Evolutionary conservation across 371 early-diverging fungal species (phyloP).

Genomic region (Mucor mucedo): DNA sequence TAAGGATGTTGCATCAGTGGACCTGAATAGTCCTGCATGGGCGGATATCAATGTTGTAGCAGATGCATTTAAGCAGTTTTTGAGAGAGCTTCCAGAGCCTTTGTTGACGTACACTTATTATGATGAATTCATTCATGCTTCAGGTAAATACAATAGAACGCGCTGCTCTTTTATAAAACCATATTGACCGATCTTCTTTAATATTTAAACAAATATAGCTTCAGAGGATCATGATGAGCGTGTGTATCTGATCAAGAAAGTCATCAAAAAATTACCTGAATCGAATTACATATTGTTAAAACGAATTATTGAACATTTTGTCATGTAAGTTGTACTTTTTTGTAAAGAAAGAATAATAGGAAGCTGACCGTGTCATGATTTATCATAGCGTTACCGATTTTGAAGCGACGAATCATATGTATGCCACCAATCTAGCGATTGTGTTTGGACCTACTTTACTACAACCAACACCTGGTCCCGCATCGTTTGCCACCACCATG

Average conservation of each 20-base stretch:
- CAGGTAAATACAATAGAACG: constrained; percentile 55
- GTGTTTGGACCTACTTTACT: constrained; percentile 87
- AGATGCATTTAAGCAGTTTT: constrained; percentile 91
- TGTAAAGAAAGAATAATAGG: not conserved
- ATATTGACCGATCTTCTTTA: not conserved
- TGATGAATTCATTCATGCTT: constrained; percentile 82
- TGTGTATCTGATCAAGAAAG: constrained; percentile 75
- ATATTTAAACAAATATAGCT: constrained; percentile 34
- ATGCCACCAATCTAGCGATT: constrained; percentile 84
- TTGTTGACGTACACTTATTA: constrained; percentile 83
- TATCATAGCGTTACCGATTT: constrained; percentile 74
- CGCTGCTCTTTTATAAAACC: not conserved
- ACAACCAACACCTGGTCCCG: constrained; percentile 75
- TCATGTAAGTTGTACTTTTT: constrained; percentile 48
- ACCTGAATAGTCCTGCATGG: constrained; percentile 70
- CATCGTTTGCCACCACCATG: constrained; percentile 80
- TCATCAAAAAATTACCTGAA: constrained; percentile 69
- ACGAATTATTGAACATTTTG: constrained; percentile 78
- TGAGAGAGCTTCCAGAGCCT: constrained; percentile 94
- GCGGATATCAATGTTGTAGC: constrained; percentile 88
- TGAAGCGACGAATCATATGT: constrained; percentile 87
- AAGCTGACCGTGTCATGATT: not conserved
- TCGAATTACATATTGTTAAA: constrained; percentile 75
- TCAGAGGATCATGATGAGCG: constrained; percentile 82
- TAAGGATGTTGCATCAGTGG: constrained; percentile 55